A percentile compares a stretch with the other conserved stretches of the same genome.
Conservation (phyloP, 805 yeast genomes). For the Lipomyces sp. region DNA sequence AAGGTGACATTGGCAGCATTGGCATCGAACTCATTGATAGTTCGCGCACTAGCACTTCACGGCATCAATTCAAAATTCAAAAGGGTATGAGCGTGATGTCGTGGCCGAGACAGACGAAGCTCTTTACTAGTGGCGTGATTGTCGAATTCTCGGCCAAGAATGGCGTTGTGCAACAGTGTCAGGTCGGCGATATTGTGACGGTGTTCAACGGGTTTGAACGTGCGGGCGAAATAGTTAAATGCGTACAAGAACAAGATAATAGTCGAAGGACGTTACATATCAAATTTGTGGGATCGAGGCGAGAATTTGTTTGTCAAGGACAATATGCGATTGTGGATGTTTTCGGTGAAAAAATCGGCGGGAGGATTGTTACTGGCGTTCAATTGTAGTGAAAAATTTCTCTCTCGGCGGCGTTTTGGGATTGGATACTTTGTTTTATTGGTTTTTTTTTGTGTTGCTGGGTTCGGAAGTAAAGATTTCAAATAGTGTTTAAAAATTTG, state of each 20-base stretch:
- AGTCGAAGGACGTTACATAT: background rate
- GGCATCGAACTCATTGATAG: conserved; percentile 29
- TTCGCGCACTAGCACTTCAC: conserved; percentile 8
- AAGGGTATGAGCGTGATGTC: conserved; percentile 26
- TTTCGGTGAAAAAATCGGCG: conserved; percentile 17
- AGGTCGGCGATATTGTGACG: conserved; percentile 19
- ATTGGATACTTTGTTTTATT: background rate
- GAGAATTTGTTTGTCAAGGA: conserved; percentile 22
- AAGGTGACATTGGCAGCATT: conserved; percentile 35
- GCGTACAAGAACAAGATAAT: conserved; percentile 2
- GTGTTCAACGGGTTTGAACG: conserved; percentile 30
- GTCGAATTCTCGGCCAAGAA: background rate
- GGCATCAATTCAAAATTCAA: conserved; percentile 4
- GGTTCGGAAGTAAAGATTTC: background rate
- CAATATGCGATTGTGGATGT: conserved; percentile 27
- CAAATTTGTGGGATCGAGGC: conserved; percentile 21
- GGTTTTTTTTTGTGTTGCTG: no score
- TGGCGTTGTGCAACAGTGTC: background rate
- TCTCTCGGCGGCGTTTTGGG: background rate
- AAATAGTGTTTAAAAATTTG: background rate
- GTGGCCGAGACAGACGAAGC: background rate
- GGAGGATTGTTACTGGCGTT: conserved; percentile 9
- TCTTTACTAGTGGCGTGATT: conserved; percentile 15
- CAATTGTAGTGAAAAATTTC: background rate
- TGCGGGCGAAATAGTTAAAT: conserved; percentile 16